Base-by-base conservation (phyloP, 805 yeast genomes). In the Spencermartinsiella europaea region DNA sequence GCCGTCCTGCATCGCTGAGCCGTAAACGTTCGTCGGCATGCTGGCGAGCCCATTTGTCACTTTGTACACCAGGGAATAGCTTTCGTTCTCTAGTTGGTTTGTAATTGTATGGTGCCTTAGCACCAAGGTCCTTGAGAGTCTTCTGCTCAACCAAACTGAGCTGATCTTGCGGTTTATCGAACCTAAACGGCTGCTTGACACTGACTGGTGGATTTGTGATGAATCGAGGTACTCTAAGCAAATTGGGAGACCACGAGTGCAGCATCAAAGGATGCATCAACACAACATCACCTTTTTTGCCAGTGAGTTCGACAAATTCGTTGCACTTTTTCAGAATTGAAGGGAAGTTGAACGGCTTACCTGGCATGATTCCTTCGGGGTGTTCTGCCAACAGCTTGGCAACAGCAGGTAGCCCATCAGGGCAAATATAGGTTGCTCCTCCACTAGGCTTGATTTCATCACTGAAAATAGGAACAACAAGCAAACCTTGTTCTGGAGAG, bases 191-290 rank as follows among this genome's bases (percentile, higher is more conserved):
- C 35, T 38, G 39, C 28, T 21, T 42, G 20, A 46, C 22, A 21
- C 49, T 46, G 40, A 46, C 33, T n/a, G 40, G 41, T 15, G 49
- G 49, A 25, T 46, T 46, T 3, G 49, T 46, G 35, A 46, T 46
- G 34, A 46, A 46, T 21, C 49, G 19, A n/a, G 49, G 49, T 16
- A 46, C 37, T 17, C 49, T 4, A 15, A 46, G 21, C 16, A 42
- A 25, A 22, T 46, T 46, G 17, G 34, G 44, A 19, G 49, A 46
- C 21, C 46, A 45, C 20, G 49, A 46, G 40, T 46, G 49, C 21
- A 46, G 27, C 49, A 46, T 46, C 16, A 46, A 35, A 36, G 49
- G 49, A 21, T 46, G 49, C 25, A 33, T 25, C 25, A 46, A 17
- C 10, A 42, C 49, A 4, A 46, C 49, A 21, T 46, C 49, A n/a